These are phyloP conservation scores for Stevia rebaudiana DNA, from an alignment of 140 eudicot genomes.

Conservation along the genomic window DNA sequence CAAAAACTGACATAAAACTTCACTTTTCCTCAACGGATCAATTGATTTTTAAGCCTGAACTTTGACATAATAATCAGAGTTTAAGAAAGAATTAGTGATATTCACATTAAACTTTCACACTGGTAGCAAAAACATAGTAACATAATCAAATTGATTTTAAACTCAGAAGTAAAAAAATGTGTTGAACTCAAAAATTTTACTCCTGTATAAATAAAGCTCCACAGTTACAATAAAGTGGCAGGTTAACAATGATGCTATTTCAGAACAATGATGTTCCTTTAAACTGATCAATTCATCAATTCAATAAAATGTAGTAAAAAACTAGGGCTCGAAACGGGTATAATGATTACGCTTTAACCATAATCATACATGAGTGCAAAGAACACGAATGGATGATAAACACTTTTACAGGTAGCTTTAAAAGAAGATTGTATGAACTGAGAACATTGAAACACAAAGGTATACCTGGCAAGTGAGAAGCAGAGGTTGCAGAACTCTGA, in stretches of 20 bases:
- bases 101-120: background rate
- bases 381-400: background rate
- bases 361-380: background rate
- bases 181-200: background rate
- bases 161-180: background rate
- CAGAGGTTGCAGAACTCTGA: constrained; percentile 67
- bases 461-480: constrained; percentile 69
- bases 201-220: too few species aligned
- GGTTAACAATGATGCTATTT: background rate
- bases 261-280: background rate
- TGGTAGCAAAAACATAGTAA: background rate
- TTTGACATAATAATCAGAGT: background rate
- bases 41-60: background rate
- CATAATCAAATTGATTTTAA: background rate
- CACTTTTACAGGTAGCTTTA: background rate
- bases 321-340: constrained; percentile 14
- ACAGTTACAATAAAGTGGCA: too few species aligned
- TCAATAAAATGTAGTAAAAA: background rate
- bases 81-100: background rate
- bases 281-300: background rate
- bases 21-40: background rate
- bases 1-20: background rate
- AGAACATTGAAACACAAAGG: background rate
- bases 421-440: background rate
- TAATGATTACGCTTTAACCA: background rate